Conservation (phyloP, 768 basidiomycete species). For the Tulasnella sp. region DNA sequence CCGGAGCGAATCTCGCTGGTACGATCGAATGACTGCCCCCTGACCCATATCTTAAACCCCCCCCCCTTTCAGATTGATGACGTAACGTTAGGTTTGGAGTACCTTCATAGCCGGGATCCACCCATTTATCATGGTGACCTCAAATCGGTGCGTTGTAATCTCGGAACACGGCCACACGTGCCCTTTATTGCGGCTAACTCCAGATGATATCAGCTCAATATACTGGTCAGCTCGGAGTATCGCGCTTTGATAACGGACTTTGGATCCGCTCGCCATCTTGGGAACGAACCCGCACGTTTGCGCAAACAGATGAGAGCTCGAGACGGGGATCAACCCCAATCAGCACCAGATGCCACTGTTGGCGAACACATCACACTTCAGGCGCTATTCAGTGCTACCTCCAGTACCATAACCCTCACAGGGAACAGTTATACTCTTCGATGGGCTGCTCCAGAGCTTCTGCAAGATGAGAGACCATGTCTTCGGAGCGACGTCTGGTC, state of each 20-base stretch:
- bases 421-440: background rate
- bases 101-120: background rate
- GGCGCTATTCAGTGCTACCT: background rate
- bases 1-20: background rate
- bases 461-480: background rate
- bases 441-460: background rate
- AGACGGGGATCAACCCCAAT: background rate
- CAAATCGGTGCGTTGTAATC: background rate
- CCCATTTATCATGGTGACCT: background rate
- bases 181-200: background rate
- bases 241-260: background rate
- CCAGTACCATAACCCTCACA: background rate
- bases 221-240: background rate
- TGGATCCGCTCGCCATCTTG: background rate
- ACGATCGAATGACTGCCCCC: background rate
- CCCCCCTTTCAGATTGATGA: background rate
- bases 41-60: background rate
- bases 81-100: background rate
- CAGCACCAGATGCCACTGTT: background rate
- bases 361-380: background rate
- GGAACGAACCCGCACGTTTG: too few relatives aligned
- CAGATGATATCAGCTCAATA: background rate
- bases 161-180: background rate
- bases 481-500: background rate
- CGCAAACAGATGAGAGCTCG: background rate